Evolutionary conservation across 352 stramenopile genomes (phyloP), one percentile per base, ranked within the genome.

Genomic region (Blastocystis sp.): DNA sequence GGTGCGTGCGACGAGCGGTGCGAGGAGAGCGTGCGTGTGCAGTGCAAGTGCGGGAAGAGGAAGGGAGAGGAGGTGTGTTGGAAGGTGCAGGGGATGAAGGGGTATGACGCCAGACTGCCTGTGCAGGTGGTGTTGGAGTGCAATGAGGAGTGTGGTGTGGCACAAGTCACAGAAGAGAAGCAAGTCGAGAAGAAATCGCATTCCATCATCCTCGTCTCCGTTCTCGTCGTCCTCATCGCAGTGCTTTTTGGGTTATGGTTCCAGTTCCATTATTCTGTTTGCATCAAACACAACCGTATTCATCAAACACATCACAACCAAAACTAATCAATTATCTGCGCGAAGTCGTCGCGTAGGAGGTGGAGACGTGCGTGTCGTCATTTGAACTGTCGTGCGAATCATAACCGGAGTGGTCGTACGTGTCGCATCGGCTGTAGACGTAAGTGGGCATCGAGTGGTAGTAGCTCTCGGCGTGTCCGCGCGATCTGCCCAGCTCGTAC

Each of bases 271-370:
- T 80, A 1, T 2, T 33, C 2, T 80, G 45, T 80, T 55, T 80
- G 45, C 24, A 62, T 45, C 69, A 80, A 80, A 80, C 69, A n/a
- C n/a, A n/a, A n/a, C n/a, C n/a, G n/a, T n/a, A n/a, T n/a, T n/a
- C n/a, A n/a, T n/a, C n/a, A n/a, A n/a, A n/a, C n/a, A n/a, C n/a
- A n/a, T n/a, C n/a, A n/a, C n/a, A 80, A 61, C 10, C 3, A 12
- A 80, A 61, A 21, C 0, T 60, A 60, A 21, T 12, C 51, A 41
- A 85, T 85, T 45, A 85, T 59, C 74, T 31, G 59, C 74, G 55
- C 24, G 31, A 39, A 21, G 74, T 85, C 4, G 74, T 70, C 26
- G 74, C 74, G 70, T 85, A 85, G 35, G 74, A 85, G 12, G 74
- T 85, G 21, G 74, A 85, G 9, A n/a, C 39, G 60, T 85, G 74